Conservation (phyloP, 2,329 filamentous ascomycete species). For the Aureobasidium namibiae region DNA sequence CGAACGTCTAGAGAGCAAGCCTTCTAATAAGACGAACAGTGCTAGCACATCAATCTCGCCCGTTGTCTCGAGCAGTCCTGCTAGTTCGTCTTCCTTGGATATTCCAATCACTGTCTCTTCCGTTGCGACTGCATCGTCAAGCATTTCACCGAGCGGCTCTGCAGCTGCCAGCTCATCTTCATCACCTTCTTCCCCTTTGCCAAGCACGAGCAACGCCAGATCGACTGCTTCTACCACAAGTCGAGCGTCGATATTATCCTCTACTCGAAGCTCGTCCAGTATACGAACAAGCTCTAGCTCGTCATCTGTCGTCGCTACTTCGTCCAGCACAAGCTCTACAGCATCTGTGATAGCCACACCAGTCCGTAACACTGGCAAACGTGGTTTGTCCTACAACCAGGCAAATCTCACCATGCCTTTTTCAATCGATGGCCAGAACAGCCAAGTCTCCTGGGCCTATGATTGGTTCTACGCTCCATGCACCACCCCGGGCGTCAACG, state of each 20-base stretch:
- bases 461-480: constrained; percentile 19
- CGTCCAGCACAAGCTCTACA: not conserved
- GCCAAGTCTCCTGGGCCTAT: constrained; percentile 22
- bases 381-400: constrained; percentile 59
- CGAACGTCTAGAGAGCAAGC: not conserved
- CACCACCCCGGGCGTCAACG: constrained; percentile 10
- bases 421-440: constrained; percentile 19
- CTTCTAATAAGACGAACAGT: not conserved
- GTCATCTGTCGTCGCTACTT: not conserved
- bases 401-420: constrained; percentile 44
- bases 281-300: not conserved
- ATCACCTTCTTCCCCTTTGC: not conserved
- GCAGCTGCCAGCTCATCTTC: not conserved
- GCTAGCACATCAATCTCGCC: not conserved
- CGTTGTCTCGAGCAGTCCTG: not conserved
- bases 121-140: not conserved
- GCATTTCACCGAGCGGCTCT: not conserved
- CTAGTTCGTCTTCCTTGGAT: not conserved
- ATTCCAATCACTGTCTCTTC: not conserved
- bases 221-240: not conserved
- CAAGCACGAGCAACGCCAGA: not conserved
- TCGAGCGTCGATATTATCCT: not conserved
- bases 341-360: constrained; percentile 5
- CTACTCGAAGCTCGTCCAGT: not conserved
- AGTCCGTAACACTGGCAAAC: constrained; percentile 39